Conservation (phyloP, 1,284 basidiomycete species). For the Austroboletus olivaceoglutinosus region DNA sequence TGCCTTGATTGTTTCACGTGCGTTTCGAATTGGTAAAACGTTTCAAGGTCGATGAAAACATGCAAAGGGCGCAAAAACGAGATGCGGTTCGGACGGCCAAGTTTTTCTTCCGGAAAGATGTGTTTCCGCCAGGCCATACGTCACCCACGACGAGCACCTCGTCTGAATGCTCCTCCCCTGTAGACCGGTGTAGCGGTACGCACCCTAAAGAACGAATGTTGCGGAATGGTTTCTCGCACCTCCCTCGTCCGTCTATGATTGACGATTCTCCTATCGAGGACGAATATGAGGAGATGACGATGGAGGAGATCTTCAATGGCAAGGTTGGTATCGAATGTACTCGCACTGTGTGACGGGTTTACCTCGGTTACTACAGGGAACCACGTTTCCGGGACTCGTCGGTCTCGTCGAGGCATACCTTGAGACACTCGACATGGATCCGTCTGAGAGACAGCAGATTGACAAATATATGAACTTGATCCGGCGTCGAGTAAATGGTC, state of each 20-base stretch:
- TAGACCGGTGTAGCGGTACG: conserved; percentile 31
- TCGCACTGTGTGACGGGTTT: conserved; percentile 1
- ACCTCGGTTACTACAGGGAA: conserved; percentile 40
- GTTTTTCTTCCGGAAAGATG: conserved; percentile 90
- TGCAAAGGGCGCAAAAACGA: conserved; percentile 85
- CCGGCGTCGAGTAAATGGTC: conserved; percentile 77
- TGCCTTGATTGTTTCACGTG: conserved; percentile 13
- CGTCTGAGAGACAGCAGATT: conserved; percentile 63
- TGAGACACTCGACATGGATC: conserved; percentile 81
- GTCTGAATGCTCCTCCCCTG: conserved; percentile 54
- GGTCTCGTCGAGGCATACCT: conserved; percentile 86
- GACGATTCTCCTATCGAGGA: conserved; percentile 57
- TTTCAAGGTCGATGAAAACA: conserved; percentile 92
- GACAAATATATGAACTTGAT: conserved; percentile 80
- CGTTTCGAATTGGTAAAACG: neutral
- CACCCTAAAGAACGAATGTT: conserved; percentile 60
- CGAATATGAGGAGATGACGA: conserved; percentile 90
- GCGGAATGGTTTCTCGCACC: conserved; percentile 66
- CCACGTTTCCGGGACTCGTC: conserved; percentile 81
- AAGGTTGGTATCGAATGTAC: conserved; percentile 48
- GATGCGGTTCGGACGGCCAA: conserved; percentile 73
- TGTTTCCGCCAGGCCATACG: conserved; percentile 61
- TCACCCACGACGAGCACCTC: conserved; percentile 43
- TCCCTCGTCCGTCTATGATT: conserved; percentile 48
- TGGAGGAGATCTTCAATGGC: conserved; percentile 96